Evolutionary conservation across 1,284 basidiomycete genomes (phyloP).

Genomic region (Puccinia hordei): DNA sequence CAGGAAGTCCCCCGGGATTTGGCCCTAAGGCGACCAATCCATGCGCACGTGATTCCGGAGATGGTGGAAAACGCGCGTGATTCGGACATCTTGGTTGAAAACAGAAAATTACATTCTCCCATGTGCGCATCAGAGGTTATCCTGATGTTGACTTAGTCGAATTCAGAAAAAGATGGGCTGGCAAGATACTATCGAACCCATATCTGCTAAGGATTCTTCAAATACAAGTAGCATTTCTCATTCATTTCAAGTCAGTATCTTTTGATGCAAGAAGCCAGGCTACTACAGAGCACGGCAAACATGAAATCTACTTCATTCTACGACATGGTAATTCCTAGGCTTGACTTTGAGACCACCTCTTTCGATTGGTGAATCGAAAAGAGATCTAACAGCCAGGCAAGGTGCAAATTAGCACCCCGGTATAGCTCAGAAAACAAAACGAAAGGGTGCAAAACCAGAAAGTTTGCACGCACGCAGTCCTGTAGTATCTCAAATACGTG

Average conservation of each 20-base stretch:
- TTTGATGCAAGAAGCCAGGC: neutral
- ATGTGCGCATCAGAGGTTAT: too few relatives aligned
- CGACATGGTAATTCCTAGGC: constrained; percentile 27
- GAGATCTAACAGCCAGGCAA: constrained; percentile 17
- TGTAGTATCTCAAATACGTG: constrained; percentile 83
- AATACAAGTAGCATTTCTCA: neutral
- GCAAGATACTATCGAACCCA: too few relatives aligned
- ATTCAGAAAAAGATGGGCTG: too few relatives aligned
- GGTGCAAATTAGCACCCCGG: neutral
- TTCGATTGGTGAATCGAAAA: constrained; percentile 46
- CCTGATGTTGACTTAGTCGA: too few relatives aligned
- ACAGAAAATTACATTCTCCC: too few relatives aligned
- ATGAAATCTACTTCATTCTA: constrained; percentile 17
- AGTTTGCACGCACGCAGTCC: constrained; percentile 62
- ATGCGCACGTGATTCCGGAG: too few relatives aligned
- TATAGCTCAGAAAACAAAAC: neutral
- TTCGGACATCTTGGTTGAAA: too few relatives aligned
- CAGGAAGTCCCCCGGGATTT: too few relatives aligned
- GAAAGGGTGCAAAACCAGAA: neutral
- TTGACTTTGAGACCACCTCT: constrained; percentile 43
- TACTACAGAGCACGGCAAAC: neutral
- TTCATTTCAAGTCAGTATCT: constrained; percentile 13
- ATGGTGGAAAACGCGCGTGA: too few relatives aligned
- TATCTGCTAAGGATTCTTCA: too few relatives aligned
- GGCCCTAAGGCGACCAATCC: too few relatives aligned